Evolutionary conservation across 2,329 filamentous ascomycete genomes (phyloP).

Genomic region (Emmonsia crescens): DNA sequence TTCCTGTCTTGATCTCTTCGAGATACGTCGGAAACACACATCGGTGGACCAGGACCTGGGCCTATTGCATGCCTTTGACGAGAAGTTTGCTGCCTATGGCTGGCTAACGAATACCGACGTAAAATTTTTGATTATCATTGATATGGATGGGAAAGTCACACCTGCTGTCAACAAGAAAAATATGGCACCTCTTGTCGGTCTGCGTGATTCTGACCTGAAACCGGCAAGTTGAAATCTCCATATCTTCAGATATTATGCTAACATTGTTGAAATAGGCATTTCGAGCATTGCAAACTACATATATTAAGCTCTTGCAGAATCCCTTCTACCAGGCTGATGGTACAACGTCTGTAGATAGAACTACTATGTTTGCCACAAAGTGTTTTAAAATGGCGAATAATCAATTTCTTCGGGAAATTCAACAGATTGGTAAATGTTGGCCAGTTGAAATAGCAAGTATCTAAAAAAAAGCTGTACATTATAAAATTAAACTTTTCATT

Average conservation of each 20-base stretch:
- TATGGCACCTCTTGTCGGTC: conserved; percentile 44
- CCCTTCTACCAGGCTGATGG: conserved; percentile 91
- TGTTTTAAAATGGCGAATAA: conserved; percentile 65
- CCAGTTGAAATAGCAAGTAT: conserved; percentile 63
- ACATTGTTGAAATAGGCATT: conserved; percentile 53
- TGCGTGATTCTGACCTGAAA: conserved; percentile 80
- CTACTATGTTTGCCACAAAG: conserved; percentile 33
- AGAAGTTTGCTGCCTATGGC: conserved; percentile 85
- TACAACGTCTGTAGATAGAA: conserved; percentile 47
- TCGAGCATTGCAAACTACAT: conserved; percentile 82
- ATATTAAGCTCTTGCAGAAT: conserved; percentile 79
- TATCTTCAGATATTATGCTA: background rate
- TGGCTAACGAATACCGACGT: conserved; percentile 94
- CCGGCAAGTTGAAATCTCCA: conserved; percentile 44
- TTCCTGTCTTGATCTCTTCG: conserved; percentile 86
- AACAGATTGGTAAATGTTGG: conserved; percentile 77
- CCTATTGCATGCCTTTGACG: conserved; percentile 84
- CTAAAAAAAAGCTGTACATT: no score
- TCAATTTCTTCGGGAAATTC: conserved; percentile 70
- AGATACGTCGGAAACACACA: conserved; percentile 65
- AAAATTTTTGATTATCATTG: conserved; percentile 80
- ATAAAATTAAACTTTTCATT: no score
- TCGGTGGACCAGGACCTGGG: conserved; percentile 75
- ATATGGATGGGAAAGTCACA: conserved; percentile 53
- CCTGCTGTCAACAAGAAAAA: conserved; percentile 19